Percentiles rank a stretch among this genome's conserved stretches.
These are phyloP conservation scores for Eruca vesicaria DNA, from an alignment of 441 rosid species.

Conservation along the genomic window DNA sequence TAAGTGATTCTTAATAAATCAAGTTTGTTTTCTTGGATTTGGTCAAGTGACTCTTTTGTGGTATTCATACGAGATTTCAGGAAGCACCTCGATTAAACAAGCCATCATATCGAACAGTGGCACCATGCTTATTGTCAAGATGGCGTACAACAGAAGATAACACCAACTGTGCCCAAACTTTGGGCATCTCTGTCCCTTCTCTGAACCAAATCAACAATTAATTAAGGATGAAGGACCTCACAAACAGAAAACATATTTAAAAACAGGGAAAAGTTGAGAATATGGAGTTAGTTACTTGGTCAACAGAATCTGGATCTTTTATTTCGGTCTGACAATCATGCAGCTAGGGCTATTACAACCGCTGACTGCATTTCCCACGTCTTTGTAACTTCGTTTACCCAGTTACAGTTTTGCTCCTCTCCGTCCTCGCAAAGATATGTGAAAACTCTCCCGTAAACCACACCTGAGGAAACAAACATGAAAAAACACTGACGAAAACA, in stretches of 20 bases:
- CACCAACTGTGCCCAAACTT: slow-evolving; percentile 87
- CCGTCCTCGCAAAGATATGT: slow-evolving; percentile 66
- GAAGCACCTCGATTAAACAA: no score
- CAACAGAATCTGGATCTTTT: slow-evolving; percentile 79
- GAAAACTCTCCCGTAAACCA: slow-evolving; percentile 94
- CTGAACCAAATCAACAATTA: slow-evolving; percentile 40
- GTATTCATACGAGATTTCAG: no score
- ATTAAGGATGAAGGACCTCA: neutral
- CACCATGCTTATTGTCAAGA: slow-evolving; percentile 87
- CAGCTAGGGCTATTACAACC: slow-evolving; percentile 56
- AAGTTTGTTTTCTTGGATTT: no score
- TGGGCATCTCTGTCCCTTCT: slow-evolving; percentile 85
- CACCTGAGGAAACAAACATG: slow-evolving; percentile 41
- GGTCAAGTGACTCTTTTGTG: no score
- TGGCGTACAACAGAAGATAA: slow-evolving; percentile 83
- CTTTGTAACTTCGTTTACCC: slow-evolving; percentile 97
- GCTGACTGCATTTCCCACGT: slow-evolving; percentile 57
- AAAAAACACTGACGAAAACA: neutral
- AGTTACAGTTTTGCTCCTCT: slow-evolving; percentile 70
- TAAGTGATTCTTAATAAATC: no score
- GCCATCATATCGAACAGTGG: no score
- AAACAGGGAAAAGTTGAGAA: no score
- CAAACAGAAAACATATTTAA: neutral
- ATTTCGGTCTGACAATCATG: slow-evolving; percentile 56
- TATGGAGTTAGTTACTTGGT: slow-evolving; percentile 65